A percentile compares a stretch with the other conserved stretches of the same genome.
Evolutionary conservation across 306 rosid species (phyloP).

Genomic region (Albizia julibrissin): DNA sequence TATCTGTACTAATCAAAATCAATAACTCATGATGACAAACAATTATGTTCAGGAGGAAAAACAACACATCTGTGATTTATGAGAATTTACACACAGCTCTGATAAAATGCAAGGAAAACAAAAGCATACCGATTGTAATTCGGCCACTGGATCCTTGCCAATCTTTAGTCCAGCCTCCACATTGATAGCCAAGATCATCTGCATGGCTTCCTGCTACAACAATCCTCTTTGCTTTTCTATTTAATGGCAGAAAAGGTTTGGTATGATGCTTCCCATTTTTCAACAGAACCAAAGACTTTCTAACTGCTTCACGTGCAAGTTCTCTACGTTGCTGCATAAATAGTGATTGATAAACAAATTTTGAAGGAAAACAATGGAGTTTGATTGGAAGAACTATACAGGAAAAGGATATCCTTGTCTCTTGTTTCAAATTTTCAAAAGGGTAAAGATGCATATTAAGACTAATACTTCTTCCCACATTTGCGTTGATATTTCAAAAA

Average conservation of each 20-base stretch:
- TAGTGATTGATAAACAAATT: conserved; percentile 5
- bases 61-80: neutral
- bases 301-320: conserved; percentile 85
- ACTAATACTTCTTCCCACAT: neutral
- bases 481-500: neutral
- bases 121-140: conserved; percentile 63
- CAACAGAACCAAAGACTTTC: conserved; percentile 82
- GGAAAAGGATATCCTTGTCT: neutral
- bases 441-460: neutral
- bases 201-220: conserved; percentile 82
- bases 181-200: conserved; percentile 83
- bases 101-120: neutral
- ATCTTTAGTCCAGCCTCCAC: conserved; percentile 88
- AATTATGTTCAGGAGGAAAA: conserved; percentile 1
- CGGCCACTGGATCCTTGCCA: conserved; percentile 68
- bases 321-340: conserved; percentile 72
- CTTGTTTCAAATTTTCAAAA: neutral
- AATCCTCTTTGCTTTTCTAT: conserved; percentile 65
- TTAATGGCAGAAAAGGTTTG: conserved; percentile 75
- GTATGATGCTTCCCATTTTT: conserved; percentile 69
- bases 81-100: neutral
- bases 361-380: neutral
- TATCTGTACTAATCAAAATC: neutral
- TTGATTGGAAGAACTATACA: neutral
- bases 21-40: neutral